phyloP scores from a whole-genome alignment of 352 stramenopile species.

The Phytophthora idaei region DNA sequence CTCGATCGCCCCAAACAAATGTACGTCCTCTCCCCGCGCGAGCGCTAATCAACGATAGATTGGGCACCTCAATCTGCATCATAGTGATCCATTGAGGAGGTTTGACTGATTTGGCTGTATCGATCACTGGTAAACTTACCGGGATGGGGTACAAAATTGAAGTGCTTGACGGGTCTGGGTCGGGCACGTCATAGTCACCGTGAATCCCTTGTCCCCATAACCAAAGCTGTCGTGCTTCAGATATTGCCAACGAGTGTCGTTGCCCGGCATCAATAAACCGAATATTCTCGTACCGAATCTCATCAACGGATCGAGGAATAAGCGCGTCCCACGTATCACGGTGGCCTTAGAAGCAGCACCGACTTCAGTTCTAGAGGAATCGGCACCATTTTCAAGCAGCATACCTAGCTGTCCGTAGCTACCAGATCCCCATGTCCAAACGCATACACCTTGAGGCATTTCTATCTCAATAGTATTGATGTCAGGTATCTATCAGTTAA shows the following conservation, averaged over 20 bases:
- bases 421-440: conserved; percentile 76
- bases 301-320: conserved; percentile 67
- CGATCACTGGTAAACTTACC: conserved; percentile 26
- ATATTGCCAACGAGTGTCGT: conserved; percentile 75
- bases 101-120: background rate
- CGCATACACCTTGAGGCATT: conserved; percentile 58
- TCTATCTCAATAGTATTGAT: conserved; percentile 34
- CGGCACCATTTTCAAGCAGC: background rate
- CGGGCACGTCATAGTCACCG: conserved; percentile 46
- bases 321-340: conserved; percentile 71
- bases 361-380: background rate
- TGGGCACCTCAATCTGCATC: conserved; percentile 51
- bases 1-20: conserved; percentile 82
- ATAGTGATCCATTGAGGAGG: background rate
- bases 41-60: conserved; percentile 60
- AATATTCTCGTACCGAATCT: conserved; percentile 66
- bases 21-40: conserved; percentile 65
- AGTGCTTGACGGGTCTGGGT: conserved; percentile 48
- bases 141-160: conserved; percentile 62
- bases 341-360: conserved; percentile 46
- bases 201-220: conserved; percentile 78
- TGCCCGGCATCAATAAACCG: conserved; percentile 68
- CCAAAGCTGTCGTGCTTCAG: conserved; percentile 65
- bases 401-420: conserved; percentile 72
- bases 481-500: background rate